Conservation (phyloP, 805 yeast genomes). For the Saccharomycopsis sp. region DNA sequence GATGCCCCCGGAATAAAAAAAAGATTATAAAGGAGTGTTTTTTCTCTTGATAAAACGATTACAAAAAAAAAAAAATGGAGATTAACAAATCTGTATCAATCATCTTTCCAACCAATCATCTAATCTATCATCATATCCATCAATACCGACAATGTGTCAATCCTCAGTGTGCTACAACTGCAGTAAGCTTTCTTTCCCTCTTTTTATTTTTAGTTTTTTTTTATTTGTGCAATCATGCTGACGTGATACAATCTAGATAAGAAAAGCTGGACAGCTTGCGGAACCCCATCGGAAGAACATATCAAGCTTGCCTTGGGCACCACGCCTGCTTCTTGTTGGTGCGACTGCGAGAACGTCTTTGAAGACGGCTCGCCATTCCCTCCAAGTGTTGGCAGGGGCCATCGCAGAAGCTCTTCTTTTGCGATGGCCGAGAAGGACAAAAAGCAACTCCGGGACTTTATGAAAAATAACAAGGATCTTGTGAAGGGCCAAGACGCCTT, state of each 20-base stretch:
- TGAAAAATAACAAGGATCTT: background rate
- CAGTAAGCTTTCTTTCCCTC: slow-evolving; percentile 3
- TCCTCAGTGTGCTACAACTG: slow-evolving; percentile 14
- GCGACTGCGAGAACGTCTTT: slow-evolving; percentile 17
- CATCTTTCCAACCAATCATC: too few species aligned
- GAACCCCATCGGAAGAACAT: slow-evolving; percentile 6
- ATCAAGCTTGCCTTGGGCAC: slow-evolving; percentile 5
- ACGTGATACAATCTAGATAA: slow-evolving; percentile 6
- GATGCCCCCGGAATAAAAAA: too few species aligned
- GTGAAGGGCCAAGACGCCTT: background rate
- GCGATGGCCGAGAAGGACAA: background rate
- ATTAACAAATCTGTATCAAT: too few species aligned
- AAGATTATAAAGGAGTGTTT: too few species aligned
- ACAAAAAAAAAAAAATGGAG: too few species aligned
- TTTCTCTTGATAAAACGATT: too few species aligned
- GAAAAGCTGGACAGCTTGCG: slow-evolving; percentile 13
- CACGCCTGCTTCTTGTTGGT: slow-evolving; percentile 13
- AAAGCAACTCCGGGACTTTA: background rate
- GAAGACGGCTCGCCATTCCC: slow-evolving; percentile 12
- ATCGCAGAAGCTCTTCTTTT: slow-evolving; percentile 13
- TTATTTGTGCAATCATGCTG: background rate
- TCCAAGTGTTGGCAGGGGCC: slow-evolving; percentile 18
- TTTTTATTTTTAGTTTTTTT: background rate
- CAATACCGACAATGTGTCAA: too few species aligned
- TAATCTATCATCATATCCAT: too few species aligned